Evolutionary conservation across 805 yeast species (phyloP).

Genomic region (Suhomyces sp.): DNA sequence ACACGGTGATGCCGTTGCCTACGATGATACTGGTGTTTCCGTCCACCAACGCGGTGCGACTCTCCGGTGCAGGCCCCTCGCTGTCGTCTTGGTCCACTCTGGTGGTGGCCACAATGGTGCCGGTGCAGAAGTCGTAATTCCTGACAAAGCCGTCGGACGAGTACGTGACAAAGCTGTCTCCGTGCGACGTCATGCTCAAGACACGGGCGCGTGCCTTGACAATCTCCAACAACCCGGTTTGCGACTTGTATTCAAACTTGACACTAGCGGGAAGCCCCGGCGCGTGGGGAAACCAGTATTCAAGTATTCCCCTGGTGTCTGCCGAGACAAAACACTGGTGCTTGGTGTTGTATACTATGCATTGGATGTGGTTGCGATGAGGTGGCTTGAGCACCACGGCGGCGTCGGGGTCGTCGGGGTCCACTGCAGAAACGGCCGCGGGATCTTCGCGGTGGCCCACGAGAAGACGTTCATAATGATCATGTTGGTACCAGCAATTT

Average conservation of each 20-base stretch:
- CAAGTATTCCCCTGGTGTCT: slow-evolving; percentile 21
- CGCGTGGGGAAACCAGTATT: slow-evolving; percentile 16
- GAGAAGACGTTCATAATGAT: background rate
- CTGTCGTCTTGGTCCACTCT: background rate
- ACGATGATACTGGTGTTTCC: slow-evolving; percentile 8
- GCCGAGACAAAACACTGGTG: slow-evolving; percentile 18
- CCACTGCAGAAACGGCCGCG: background rate
- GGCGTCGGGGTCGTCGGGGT: background rate
- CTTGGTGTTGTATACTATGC: slow-evolving; percentile 11
- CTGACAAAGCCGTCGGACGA: slow-evolving; percentile 30
- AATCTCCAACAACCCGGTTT: slow-evolving; percentile 36
- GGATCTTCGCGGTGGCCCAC: background rate
- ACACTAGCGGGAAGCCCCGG: slow-evolving; percentile 7
- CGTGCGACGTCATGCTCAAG: slow-evolving; percentile 13
- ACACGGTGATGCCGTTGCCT: slow-evolving; percentile 6
- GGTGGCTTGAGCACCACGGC: background rate
- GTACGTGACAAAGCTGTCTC: slow-evolving; percentile 22
- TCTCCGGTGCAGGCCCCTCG: too few relatives aligned
- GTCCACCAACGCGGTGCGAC: slow-evolving; percentile 6
- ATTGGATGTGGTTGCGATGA: slow-evolving; percentile 8
- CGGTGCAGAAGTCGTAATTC: slow-evolving; percentile 31
- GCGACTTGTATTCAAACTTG: slow-evolving; percentile 33
- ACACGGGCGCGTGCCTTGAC: slow-evolving; percentile 27
- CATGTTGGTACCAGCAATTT: slow-evolving; percentile 13
- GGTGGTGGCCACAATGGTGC: slow-evolving; percentile 13